Conservation (phyloP, 23 red algal species). For the Gracilaria domingensis region DNA sequence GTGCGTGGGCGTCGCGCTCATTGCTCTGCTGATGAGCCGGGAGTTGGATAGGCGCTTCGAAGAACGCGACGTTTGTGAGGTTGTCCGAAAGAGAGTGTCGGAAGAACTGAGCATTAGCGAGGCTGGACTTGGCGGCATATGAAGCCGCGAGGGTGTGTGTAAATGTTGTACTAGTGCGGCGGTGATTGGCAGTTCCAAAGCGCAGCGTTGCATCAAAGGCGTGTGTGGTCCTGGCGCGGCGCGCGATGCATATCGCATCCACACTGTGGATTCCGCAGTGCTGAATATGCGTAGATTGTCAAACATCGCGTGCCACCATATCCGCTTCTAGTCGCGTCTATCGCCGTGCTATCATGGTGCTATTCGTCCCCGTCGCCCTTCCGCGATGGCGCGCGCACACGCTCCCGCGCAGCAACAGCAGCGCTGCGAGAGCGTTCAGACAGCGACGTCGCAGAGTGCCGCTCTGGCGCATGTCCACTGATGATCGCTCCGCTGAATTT, state of each 20-base stretch:
- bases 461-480: not conserved
- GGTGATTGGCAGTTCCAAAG: not conserved
- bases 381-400: not conserved
- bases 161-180: not conserved
- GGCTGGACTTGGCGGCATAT: too few species aligned
- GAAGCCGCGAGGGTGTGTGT: too few species aligned
- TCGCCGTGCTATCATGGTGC: not conserved
- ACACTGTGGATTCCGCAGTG: too few species aligned
- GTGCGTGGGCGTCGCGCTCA: not conserved
- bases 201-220: not conserved
- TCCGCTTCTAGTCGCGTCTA: too few species aligned
- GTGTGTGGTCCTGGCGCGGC: slow-evolving; percentile 8
- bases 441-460: not conserved
- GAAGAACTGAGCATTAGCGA: not conserved
- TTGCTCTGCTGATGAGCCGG: not conserved
- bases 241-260: too few species aligned
- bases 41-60: not conserved
- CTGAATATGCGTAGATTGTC: too few species aligned
- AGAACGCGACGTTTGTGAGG: not conserved
- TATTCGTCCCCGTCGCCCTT: slow-evolving; percentile 6
- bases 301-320: too few species aligned
- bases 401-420: not conserved
- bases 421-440: not conserved
- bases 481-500: slow-evolving; percentile 2
- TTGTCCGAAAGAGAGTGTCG: not conserved